A percentile compares a stretch with the other conserved stretches of the same genome.
Conservation (phyloP, 2,329 filamentous ascomycete species). For the Teratosphaeria gauchensis region DNA sequence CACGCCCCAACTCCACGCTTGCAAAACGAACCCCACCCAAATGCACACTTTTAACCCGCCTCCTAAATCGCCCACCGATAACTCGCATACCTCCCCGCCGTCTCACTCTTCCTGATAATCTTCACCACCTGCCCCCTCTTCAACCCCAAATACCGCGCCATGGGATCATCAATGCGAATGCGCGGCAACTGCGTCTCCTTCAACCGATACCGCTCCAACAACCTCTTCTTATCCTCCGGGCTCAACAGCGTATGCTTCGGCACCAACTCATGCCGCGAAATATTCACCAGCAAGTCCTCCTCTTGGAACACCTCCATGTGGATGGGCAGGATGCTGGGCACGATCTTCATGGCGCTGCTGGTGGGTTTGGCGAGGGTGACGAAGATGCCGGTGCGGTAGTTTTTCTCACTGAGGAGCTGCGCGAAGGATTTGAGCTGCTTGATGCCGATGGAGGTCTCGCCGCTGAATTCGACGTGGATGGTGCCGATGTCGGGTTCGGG, state of each 20-base stretch:
- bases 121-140: constrained; percentile 93
- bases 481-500: constrained; percentile 58
- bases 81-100: constrained; percentile 90
- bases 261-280: constrained; percentile 93
- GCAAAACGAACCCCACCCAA: background rate
- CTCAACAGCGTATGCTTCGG: constrained; percentile 87
- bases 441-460: constrained; percentile 71
- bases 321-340: constrained; percentile 65
- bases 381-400: constrained; percentile 85
- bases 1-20: background rate
- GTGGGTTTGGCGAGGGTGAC: constrained; percentile 76
- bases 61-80: constrained; percentile 59
- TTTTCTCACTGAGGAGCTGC: constrained; percentile 66
- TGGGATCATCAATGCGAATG: constrained; percentile 83
- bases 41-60: background rate
- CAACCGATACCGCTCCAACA: constrained; percentile 82
- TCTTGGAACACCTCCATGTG: constrained; percentile 93
- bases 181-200: constrained; percentile 96
- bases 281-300: constrained; percentile 93
- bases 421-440: constrained; percentile 88
- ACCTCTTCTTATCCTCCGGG: constrained; percentile 73
- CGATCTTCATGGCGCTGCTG: constrained; percentile 76
- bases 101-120: constrained; percentile 93
- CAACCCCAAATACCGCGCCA: constrained; percentile 83
- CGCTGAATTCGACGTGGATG: constrained; percentile 88